Base-by-base conservation (phyloP, 306 rosid genomes). In the Medicago lupulina region DNA sequence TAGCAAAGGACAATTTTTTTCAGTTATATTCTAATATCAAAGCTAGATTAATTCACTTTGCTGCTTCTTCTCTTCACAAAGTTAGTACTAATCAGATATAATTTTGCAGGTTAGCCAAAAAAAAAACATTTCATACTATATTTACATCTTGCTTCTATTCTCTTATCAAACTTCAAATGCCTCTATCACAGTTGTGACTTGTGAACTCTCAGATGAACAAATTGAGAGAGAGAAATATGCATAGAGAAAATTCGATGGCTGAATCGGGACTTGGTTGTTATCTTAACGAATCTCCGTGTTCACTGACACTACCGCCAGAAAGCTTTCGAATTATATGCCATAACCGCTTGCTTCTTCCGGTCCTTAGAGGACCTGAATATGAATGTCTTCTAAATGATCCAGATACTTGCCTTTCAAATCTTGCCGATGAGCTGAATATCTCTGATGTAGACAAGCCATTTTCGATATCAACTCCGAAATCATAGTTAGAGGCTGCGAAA, bases 291-390 rank as follows among this genome's bases (percentile, higher is more conserved):
- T 9, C 59, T 63, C 96, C 89, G 46, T 90, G 96, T 68, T 92
- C 98, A 75, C 98, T 90, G 57, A 90, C 90, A 81, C 93, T 92
- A 43, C 97, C 91, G 10, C 90, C 85, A 1, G 97, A 90, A 58
- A 83, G 85, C 58, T 87, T 79, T 82, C 87, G 85, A 74, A 89
- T 77, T 74, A 83, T 88, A 75, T 88, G 84, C 97, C 99, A 95
- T 71, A 90, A 84, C 51, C 73, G 81, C 57, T 62, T 75, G 73
- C 89, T 81, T 81, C 92, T 86, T 76, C 85, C 87, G 0, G 83
- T 86, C 82, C 85, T 87, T 55, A 85, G 62, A 54, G 99, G 93
- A 78, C 93, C 92, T 0, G 99, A 88, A 59, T 93, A 89, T 2
- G 90, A 89, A 74, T 86, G 91, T 72, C 95, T 79, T 87, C 91